Evolutionary conservation across 352 stramenopile species (phyloP).

Genomic region (Blastocystis sp.): DNA sequence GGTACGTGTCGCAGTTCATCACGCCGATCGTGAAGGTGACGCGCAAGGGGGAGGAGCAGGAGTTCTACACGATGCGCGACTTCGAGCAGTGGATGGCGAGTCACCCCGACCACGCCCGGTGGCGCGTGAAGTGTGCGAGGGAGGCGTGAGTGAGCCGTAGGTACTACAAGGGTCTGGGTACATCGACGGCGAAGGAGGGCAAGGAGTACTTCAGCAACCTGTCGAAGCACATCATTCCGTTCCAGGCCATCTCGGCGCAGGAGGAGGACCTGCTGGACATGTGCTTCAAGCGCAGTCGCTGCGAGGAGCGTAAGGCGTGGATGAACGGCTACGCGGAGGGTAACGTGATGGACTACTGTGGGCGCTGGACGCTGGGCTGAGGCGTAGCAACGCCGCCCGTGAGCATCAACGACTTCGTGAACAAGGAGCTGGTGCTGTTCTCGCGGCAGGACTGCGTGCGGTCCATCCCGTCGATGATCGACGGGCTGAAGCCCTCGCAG

Average conservation of each 20-base stretch:
- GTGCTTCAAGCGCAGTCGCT: constrained; percentile 91
- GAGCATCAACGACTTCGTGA: constrained; percentile 90
- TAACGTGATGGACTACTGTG: constrained; percentile 85
- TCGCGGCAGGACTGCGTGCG: constrained; percentile 93
- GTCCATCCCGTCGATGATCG: constrained; percentile 88
- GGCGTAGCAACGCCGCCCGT: constrained; percentile 80
- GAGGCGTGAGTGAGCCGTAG: not conserved
- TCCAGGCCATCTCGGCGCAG: constrained; percentile 73
- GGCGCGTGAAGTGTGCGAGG: constrained; percentile 84
- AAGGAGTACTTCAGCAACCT: constrained; percentile 95
- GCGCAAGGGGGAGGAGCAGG: constrained; percentile 79
- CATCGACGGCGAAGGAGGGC: constrained; percentile 88
- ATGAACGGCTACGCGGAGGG: constrained; percentile 82
- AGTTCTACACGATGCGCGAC: constrained; percentile 94
- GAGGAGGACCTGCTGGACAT: constrained; percentile 88
- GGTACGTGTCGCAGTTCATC: constrained; percentile 89
- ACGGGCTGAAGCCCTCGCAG: constrained; percentile 97
- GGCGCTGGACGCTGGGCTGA: not conserved
- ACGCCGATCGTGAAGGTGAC: constrained; percentile 96
- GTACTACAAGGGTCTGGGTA: constrained; percentile 99
- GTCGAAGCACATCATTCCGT: constrained; percentile 86
- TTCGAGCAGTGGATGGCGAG: constrained; percentile 87
- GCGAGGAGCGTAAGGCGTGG: constrained; percentile 92
- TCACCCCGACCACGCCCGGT: constrained; percentile 83
- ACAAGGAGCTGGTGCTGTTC: constrained; percentile 97